phyloP scores from a whole-genome alignment of 2,329 filamentous ascomycete species.

The Berkeleyomyces rouxiae region DNA sequence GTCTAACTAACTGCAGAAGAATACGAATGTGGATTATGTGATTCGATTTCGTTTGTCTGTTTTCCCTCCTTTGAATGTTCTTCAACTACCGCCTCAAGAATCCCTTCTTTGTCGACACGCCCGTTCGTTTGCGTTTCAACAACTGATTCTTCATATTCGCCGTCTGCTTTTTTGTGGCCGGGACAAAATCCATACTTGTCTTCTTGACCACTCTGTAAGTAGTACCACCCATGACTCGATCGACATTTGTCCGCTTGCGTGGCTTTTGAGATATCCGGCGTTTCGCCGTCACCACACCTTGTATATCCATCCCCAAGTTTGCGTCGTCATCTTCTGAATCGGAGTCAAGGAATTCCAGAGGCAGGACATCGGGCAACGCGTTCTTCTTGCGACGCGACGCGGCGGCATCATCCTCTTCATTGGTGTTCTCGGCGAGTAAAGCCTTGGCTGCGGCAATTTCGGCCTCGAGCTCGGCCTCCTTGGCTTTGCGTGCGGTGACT shows the following conservation, averaged over 20 bases:
- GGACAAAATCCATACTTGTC: constrained; percentile 31
- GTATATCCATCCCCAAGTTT: constrained; percentile 13
- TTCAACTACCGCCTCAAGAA: constrained; percentile 20
- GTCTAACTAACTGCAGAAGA: too few relatives aligned
- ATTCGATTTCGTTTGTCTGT: not conserved
- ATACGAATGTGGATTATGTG: too few relatives aligned
- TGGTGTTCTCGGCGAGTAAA: constrained; percentile 13
- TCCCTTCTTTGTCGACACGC: constrained; percentile 27
- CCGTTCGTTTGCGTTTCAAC: constrained; percentile 27
- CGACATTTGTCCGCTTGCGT: constrained; percentile 23
- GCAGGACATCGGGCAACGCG: constrained; percentile 30
- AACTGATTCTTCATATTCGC: constrained; percentile 28
- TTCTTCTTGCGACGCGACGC: not conserved
- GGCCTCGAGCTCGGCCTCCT: constrained; percentile 16
- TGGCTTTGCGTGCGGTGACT: constrained; percentile 31
- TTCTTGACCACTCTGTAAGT: constrained; percentile 34
- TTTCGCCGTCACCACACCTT: constrained; percentile 20
- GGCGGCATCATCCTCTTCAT: not conserved
- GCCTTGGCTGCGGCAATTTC: constrained; percentile 13
- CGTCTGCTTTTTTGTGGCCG: constrained; percentile 28
- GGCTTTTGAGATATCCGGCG: not conserved
- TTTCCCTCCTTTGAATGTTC: not conserved
- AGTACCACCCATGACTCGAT: constrained; percentile 35
- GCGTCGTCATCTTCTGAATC: constrained; percentile 18
- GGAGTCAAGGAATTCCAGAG: constrained; percentile 38